These are phyloP conservation scores for Raphanus hybrid DNA, from an alignment of 441 rosid genomes.

Conservation along the genomic window DNA sequence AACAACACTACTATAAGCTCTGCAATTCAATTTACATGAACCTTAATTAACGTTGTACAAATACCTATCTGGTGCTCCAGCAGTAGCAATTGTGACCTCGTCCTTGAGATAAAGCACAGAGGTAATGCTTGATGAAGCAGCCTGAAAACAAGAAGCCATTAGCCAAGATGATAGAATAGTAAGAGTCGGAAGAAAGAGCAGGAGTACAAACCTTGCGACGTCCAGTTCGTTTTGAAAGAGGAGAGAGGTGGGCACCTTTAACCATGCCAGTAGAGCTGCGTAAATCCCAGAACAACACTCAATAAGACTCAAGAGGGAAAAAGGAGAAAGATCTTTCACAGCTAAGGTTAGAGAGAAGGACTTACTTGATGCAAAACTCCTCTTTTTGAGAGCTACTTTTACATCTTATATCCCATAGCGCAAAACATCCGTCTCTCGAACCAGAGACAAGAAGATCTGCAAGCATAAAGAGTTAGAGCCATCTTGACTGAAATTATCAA, in stretches of 20 bases:
- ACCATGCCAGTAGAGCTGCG: conserved; percentile 69
- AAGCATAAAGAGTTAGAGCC: conserved; percentile 10
- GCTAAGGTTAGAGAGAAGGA: background rate
- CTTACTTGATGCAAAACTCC: conserved; percentile 57
- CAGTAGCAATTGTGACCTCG: conserved; percentile 77
- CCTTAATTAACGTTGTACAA: conserved; percentile 20
- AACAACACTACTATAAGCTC: conserved; percentile 9
- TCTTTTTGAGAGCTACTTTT: conserved; percentile 46
- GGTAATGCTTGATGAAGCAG: conserved; percentile 85
- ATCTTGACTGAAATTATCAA: background rate
- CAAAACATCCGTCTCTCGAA: conserved; percentile 93
- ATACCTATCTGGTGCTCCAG: conserved; percentile 90
- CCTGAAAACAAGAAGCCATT: conserved; percentile 49
- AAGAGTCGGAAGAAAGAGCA: conserved; percentile 6
- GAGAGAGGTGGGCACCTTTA: conserved; percentile 76
- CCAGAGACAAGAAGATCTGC: conserved; percentile 87
- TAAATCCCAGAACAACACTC: conserved; percentile 10
- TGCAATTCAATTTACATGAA: background rate
- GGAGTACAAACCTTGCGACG: conserved; percentile 59
- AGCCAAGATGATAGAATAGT: conserved; percentile 8
- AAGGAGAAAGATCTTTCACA: background rate
- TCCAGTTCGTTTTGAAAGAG: conserved; percentile 64
- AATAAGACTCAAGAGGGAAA: background rate
- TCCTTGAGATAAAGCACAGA: conserved; percentile 89
- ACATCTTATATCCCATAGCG: conserved; percentile 90